These are phyloP conservation scores for Pseudomonodictys pantanalensis DNA, from an alignment of 495 filamentous ascomycete genomes.

Conservation along the genomic window DNA sequence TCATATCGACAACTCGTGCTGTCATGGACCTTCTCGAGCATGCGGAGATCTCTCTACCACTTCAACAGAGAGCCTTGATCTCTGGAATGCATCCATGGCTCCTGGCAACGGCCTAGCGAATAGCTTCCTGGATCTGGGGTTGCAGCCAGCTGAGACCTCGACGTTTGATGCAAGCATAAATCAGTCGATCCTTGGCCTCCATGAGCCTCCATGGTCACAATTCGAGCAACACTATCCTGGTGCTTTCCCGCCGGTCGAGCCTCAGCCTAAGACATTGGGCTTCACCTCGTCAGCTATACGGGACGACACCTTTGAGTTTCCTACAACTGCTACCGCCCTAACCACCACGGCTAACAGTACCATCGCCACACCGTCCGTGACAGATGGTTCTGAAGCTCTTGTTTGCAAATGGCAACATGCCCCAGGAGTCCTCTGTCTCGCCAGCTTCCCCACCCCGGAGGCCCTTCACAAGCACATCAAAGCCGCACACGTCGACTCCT, in stretches of 20 bases:
- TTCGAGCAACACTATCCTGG: too few relatives aligned
- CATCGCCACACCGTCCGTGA: too few relatives aligned
- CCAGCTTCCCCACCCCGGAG: conserved; percentile 13
- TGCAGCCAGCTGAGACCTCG: background rate
- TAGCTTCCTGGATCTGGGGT: conserved; percentile 4
- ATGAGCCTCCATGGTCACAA: background rate
- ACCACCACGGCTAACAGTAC: too few relatives aligned
- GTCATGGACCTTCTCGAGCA: conserved; percentile 8
- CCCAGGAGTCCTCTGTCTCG: conserved; percentile 7
- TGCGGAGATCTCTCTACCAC: conserved; percentile 1
- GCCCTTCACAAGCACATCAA: conserved; percentile 33
- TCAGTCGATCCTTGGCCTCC: background rate
- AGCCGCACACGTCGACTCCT: conserved; percentile 22
- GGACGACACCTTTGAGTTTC: background rate
- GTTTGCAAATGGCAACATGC: conserved; percentile 29
- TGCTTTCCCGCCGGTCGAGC: background rate
- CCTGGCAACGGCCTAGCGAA: conserved; percentile 9
- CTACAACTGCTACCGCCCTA: background rate
- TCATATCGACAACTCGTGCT: conserved; percentile 20
- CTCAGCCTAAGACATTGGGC: background rate
- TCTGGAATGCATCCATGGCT: conserved; percentile 8
- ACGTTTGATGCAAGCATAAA: background rate
- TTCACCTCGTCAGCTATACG: too few relatives aligned
- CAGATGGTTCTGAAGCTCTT: background rate
- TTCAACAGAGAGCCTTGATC: conserved; percentile 2